Evolutionary conservation across 768 basidiomycete species (phyloP).

Genomic region (Tulasnella sp.): DNA sequence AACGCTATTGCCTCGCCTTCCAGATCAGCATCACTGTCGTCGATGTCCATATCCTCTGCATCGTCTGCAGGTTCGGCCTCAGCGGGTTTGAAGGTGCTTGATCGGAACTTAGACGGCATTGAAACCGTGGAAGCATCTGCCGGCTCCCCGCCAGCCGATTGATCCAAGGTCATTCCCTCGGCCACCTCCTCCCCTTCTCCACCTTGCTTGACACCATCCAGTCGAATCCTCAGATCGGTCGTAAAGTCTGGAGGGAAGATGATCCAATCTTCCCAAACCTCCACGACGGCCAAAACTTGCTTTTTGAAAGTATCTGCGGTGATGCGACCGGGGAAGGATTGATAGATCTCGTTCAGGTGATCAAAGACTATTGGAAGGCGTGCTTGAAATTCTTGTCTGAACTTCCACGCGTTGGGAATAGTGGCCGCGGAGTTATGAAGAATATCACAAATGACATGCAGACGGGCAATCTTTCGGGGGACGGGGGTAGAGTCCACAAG

Average conservation of each 20-base stretch:
- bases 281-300: slow-evolving; percentile 78
- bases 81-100: slow-evolving; percentile 66
- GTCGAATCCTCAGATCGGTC: slow-evolving; percentile 51
- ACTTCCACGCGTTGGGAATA: slow-evolving; percentile 95
- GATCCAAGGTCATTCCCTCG: slow-evolving; percentile 18
- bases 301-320: slow-evolving; percentile 94
- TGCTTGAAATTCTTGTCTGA: slow-evolving; percentile 86
- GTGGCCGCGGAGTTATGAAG: slow-evolving; percentile 92
- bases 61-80: slow-evolving; percentile 1
- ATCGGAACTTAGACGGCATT: slow-evolving; percentile 58
- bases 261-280: slow-evolving; percentile 99
- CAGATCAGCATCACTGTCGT: slow-evolving; percentile 18
- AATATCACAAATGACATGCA: slow-evolving; percentile 95
- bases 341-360: slow-evolving; percentile 86
- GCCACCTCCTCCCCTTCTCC: slow-evolving; percentile 22
- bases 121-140: slow-evolving; percentile 1
- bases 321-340: slow-evolving; percentile 91
- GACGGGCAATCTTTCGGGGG: slow-evolving; percentile 91
- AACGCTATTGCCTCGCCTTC: slow-evolving; percentile 25
- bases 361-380: slow-evolving; percentile 91
- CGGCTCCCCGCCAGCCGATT: slow-evolving; percentile 18
- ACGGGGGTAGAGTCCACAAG: slow-evolving; percentile 87
- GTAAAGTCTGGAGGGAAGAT: slow-evolving; percentile 88
- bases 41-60: slow-evolving; percentile 4
- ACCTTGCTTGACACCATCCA: slow-evolving; percentile 46